Conservation (phyloP, 306 rosid species). For the Malus orientalis region DNA sequence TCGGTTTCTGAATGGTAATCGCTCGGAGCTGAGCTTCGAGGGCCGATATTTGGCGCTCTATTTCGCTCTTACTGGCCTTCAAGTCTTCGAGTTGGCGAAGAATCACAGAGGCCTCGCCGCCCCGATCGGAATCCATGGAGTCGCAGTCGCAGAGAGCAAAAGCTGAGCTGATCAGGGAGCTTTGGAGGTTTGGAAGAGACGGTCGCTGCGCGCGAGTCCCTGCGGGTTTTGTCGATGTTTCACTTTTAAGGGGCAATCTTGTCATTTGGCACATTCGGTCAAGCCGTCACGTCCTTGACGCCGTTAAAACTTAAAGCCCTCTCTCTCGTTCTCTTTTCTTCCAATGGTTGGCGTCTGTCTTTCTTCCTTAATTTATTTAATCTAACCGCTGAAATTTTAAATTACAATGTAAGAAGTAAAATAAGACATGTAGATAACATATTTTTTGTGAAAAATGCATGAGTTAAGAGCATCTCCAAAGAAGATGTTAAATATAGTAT, state of each 20-base stretch:
- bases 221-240: not conserved
- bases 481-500: no score
- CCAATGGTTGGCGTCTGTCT: no score
- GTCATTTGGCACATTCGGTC: not conserved
- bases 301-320: not conserved
- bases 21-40: conserved; percentile 60
- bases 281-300: not conserved
- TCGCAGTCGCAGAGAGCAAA: not conserved
- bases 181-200: not conserved
- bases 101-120: conserved; percentile 34
- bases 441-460: not conserved
- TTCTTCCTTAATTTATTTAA: no score
- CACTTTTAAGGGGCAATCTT: not conserved
- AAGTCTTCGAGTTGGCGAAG: conserved; percentile 46
- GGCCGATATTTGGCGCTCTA: conserved; percentile 51
- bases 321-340: no score
- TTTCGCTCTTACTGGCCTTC: conserved; percentile 37
- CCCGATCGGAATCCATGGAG: conserved; percentile 30
- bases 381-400: no score
- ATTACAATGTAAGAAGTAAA: no score
- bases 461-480: no score
- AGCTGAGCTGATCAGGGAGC: not conserved
- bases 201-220: not conserved
- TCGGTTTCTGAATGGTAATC: conserved; percentile 20
- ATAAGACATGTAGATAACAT: rapidly evolving